Evolutionary conservation across 345 rosid species (phyloP).

Genomic region (Ceriops zippeliana): DNA sequence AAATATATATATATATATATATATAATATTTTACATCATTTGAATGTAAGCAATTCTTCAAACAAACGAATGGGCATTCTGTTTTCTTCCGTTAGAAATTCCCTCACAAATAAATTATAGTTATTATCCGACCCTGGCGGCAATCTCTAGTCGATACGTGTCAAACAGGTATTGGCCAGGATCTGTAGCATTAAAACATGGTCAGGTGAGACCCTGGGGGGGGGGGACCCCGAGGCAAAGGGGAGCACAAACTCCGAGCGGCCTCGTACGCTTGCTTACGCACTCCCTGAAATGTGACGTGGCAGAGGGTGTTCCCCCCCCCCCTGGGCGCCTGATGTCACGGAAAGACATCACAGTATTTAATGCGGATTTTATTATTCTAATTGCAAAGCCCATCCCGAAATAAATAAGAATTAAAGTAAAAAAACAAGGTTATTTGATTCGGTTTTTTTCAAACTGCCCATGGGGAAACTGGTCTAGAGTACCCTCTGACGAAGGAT

Average conservation of each 20-base stretch:
- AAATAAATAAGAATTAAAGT: too few relatives aligned
- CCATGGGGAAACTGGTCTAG: too few relatives aligned
- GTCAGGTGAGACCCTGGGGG: not conserved
- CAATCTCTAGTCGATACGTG: not conserved
- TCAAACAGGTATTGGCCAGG: not conserved
- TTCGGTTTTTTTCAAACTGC: too few relatives aligned
- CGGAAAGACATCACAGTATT: not conserved
- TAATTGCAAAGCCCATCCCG: too few relatives aligned
- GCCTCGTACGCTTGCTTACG: slow-evolving; percentile 22
- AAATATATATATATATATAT: too few relatives aligned
- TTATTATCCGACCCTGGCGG: not conserved
- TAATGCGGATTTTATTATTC: not conserved
- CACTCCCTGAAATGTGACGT: slow-evolving; percentile 15
- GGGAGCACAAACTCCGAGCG: slow-evolving; percentile 16
- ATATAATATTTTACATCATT: too few relatives aligned
- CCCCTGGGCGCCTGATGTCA: slow-evolving; percentile 19
- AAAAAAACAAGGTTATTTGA: too few relatives aligned
- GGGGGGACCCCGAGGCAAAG: not conserved
- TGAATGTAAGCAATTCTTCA: too few relatives aligned
- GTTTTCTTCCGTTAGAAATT: too few relatives aligned
- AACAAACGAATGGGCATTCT: not conserved
- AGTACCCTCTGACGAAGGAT: too few relatives aligned
- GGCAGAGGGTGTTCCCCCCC: not conserved
- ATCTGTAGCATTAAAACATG: not conserved
- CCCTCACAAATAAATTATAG: too few relatives aligned